Percentiles rank a stretch among this genome's conserved stretches.
Conservation (phyloP, 805 yeast species). For the Hanseniaspora meyeri region DNA sequence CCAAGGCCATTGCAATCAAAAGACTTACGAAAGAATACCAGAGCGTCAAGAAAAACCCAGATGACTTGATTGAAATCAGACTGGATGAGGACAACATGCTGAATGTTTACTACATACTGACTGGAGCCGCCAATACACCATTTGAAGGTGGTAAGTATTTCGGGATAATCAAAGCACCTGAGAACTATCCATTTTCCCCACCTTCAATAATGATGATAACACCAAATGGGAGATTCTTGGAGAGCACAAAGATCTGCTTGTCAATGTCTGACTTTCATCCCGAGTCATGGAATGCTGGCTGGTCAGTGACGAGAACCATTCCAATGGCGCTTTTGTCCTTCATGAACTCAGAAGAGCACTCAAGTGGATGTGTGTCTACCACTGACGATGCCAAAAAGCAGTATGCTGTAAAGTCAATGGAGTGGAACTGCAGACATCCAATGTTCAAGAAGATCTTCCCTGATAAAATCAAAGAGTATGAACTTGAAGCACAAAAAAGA, state of each 20-base stretch:
- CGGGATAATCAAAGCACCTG: slow-evolving; percentile 71
- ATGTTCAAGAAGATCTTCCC: slow-evolving; percentile 56
- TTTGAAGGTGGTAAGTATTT: slow-evolving; percentile 80
- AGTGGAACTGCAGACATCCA: slow-evolving; percentile 48
- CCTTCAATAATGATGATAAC: slow-evolving; percentile 83
- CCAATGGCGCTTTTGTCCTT: slow-evolving; percentile 77
- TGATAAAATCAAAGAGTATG: slow-evolving; percentile 37
- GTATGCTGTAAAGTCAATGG: slow-evolving; percentile 47
- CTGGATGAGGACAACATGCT: slow-evolving; percentile 80
- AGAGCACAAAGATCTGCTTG: slow-evolving; percentile 70
- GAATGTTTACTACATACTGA: slow-evolving; percentile 86
- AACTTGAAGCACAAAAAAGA: slow-evolving; percentile 16
- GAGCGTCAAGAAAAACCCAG: slow-evolving; percentile 61
- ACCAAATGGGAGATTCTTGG: slow-evolving; percentile 76
- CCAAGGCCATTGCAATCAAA: slow-evolving; percentile 35
- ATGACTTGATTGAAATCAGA: slow-evolving; percentile 71
- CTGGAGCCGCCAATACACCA: slow-evolving; percentile 86
- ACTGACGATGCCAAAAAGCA: slow-evolving; percentile 43
- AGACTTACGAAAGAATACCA: slow-evolving; percentile 70
- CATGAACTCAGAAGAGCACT: slow-evolving; percentile 77
- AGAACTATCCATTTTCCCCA: slow-evolving; percentile 83
- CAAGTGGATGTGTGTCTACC: slow-evolving; percentile 71
- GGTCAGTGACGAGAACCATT: slow-evolving; percentile 77
- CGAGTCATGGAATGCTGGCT: slow-evolving; percentile 90
- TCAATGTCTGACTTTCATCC: slow-evolving; percentile 95